Evolutionary conservation across 441 rosid genomes (phyloP).

Genomic region (Lepidium campestre): DNA sequence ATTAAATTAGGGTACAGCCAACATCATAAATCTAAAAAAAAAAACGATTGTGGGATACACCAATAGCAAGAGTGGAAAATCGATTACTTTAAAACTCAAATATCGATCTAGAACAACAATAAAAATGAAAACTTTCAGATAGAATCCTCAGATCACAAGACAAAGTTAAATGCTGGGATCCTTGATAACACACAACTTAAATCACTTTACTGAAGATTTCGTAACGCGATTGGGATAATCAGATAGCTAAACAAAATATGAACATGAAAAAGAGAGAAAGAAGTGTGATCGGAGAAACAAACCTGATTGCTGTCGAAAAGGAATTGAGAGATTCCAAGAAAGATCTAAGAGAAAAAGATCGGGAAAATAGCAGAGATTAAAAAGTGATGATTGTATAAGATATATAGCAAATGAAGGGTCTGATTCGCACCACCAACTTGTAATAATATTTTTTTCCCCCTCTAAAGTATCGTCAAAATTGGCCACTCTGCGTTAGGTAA

Average conservation of each 20-base stretch:
- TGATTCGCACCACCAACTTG: slow-evolving; percentile 15
- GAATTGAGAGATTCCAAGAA: not conserved
- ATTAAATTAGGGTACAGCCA: not conserved
- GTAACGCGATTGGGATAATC: not conserved
- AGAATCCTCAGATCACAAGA: slow-evolving; percentile 1
- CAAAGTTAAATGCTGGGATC: not conserved
- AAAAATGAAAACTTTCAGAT: not conserved
- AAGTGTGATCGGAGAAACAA: slow-evolving; percentile 4
- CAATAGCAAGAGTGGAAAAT: not conserved
- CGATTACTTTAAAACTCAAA: not conserved
- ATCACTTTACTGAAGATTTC: not conserved
- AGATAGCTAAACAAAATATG: not conserved
- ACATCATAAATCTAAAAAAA: not conserved
- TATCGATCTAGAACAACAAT: not conserved
- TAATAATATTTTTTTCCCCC: not conserved
- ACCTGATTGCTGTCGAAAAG: not conserved
- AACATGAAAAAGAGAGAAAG: not conserved
- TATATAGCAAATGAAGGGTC: slow-evolving; percentile 25
- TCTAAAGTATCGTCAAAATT: slow-evolving; percentile 14
- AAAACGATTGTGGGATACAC: not conserved
- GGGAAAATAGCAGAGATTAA: not conserved
- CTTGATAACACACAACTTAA: not conserved
- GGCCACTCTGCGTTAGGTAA: slow-evolving; percentile 31
- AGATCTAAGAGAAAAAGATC: not conserved
- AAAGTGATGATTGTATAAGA: not conserved